Conservation (phyloP, 225 moss, liverwort and hornwort species). For the Antitrichia curtipendula region DNA sequence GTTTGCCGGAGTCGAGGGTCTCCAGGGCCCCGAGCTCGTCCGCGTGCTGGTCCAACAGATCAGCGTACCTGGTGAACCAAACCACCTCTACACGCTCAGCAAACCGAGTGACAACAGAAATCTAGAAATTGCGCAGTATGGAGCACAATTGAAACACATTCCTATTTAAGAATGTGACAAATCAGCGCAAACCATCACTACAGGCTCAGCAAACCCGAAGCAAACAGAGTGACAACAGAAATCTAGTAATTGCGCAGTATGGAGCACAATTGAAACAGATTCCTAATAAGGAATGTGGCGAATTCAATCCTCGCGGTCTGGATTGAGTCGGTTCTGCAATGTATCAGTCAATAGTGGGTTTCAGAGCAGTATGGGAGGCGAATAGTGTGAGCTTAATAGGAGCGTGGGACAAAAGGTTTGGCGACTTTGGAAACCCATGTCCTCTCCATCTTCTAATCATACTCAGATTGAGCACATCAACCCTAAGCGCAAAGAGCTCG, state of each 20-base stretch:
- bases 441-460: background rate
- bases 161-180: background rate
- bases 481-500: background rate
- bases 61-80: constrained; percentile 39
- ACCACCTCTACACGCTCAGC: background rate
- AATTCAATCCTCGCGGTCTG: background rate
- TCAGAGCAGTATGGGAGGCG: background rate
- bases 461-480: background rate
- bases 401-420: background rate
- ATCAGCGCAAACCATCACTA: background rate
- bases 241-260: background rate
- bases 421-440: background rate
- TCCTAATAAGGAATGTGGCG: background rate
- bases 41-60: constrained; percentile 55
- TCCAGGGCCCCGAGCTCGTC: constrained; percentile 70
- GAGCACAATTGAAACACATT: background rate
- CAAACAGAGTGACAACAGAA: background rate
- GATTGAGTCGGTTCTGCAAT: background rate
- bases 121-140: background rate
- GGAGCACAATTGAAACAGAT: background rate
- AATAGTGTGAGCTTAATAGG: background rate
- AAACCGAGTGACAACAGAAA: background rate
- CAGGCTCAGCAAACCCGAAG: background rate
- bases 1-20: constrained; percentile 68
- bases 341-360: background rate